A percentile compares a stretch with the other conserved stretches of the same genome.
Conservation (phyloP, 2,329 filamentous ascomycete species). For the Hymenoscyphus scutula region DNA sequence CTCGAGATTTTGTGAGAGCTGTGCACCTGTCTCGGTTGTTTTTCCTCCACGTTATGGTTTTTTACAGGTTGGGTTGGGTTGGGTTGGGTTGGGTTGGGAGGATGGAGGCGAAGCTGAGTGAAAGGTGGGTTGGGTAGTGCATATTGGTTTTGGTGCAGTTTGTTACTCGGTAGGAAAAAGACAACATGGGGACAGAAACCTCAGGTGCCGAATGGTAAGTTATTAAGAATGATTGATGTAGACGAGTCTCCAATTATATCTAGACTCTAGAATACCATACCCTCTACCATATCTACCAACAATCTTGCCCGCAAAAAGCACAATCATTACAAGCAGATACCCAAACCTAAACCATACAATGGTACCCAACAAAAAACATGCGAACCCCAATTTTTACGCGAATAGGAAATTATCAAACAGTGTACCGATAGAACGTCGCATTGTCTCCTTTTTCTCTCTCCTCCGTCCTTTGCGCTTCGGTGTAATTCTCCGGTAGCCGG, state of each 20-base stretch:
- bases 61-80: too few relatives aligned
- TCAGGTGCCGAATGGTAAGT: too few relatives aligned
- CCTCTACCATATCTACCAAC: background rate
- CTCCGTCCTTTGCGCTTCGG: constrained; percentile 50
- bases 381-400: background rate
- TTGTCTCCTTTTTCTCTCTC: constrained; percentile 57
- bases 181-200: too few relatives aligned
- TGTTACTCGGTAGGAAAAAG: background rate
- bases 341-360: background rate
- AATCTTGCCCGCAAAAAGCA: background rate
- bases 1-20: background rate
- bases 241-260: background rate
- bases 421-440: constrained; percentile 56
- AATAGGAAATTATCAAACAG: constrained; percentile 37
- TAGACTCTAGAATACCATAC: background rate
- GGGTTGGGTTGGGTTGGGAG: background rate
- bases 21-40: background rate
- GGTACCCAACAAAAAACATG: background rate
- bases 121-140: background rate
- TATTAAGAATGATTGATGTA: background rate
- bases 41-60: background rate
- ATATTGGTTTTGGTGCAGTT: background rate
- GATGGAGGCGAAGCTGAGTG: background rate
- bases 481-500: constrained; percentile 50
- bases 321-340: background rate